Evolutionary conservation across 1,284 basidiomycete species (phyloP).

Genomic region (Puccinia hordei): DNA sequence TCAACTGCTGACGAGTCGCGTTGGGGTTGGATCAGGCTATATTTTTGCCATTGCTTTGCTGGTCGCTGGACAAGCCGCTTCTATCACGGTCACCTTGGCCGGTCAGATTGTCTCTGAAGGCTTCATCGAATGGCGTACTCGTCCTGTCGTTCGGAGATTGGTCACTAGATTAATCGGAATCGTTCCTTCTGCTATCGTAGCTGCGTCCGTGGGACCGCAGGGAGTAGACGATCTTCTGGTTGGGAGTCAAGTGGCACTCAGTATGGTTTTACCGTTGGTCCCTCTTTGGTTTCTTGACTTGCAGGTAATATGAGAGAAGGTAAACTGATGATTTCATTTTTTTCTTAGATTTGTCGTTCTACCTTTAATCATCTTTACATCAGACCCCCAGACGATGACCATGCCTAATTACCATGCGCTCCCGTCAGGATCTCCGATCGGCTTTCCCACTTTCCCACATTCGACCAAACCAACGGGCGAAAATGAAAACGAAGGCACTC

Average conservation of each 20-base stretch:
- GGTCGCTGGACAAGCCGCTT: constrained; percentile 85
- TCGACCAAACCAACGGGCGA: not conserved
- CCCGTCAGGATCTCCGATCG: not conserved
- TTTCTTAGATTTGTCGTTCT: constrained; percentile 37
- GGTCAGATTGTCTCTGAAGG: constrained; percentile 92
- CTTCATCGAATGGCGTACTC: constrained; percentile 82
- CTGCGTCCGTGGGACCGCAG: constrained; percentile 70
- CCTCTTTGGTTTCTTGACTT: not conserved
- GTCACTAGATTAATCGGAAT: constrained; percentile 81
- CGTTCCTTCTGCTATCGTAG: constrained; percentile 81
- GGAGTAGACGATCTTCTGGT: constrained; percentile 83
- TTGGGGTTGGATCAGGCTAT: constrained; percentile 75
- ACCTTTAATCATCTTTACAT: constrained; percentile 42
- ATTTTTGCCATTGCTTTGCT: constrained; percentile 84
- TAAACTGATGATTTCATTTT: not conserved
- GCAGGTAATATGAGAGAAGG: not conserved
- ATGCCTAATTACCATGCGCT: not conserved
- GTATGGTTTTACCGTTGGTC: constrained; percentile 75
- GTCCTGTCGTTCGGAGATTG: constrained; percentile 78
- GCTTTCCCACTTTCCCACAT: not conserved
- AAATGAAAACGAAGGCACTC: not conserved
- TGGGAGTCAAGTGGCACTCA: constrained; percentile 81
- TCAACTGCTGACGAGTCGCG: constrained; percentile 67
- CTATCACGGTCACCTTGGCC: constrained; percentile 86
- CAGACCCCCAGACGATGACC: constrained; percentile 17